Evolutionary conservation across 768 basidiomycete genomes (phyloP), one percentile per base, ranked within the genome.

Genomic region (Hygrophorus pudorinus): DNA sequence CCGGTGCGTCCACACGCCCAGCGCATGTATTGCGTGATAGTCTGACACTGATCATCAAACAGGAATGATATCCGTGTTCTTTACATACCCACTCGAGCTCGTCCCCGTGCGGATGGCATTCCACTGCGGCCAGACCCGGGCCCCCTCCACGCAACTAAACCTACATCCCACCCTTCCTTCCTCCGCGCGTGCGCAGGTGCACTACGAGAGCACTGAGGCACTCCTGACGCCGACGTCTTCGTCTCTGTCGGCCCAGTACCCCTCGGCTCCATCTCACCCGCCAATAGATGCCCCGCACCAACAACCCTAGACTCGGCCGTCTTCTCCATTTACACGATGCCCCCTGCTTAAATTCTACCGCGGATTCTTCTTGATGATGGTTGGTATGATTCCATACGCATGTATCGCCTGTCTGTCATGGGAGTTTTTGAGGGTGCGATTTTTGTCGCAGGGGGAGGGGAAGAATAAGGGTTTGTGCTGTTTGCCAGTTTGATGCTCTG

Each of bases 61-160:
- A 76, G 91, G 93, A 33, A 81, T 84, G 38, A 76, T 79, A 37
- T 90, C 91, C 17, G 89, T 96, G 16, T 74, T 85, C 45, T 78
- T 85, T 59, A 98, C 96, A 43, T 99, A 99, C 63, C 94, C 96
- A 2, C 71, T 99, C 46, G 94, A 99, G 53, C 70, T 99, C 16
- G 81, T 97, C 47, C 84, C 96, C 48, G 96, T 99, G 20, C 86
- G 94, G 44, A 79, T 99, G 74, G 96, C 94, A 0, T 94, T 84
- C n/a, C n/a, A n/a, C n/a, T n/a, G n/a, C n/a, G n/a, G n/a, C 58
- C 76, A 85, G 51, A 88, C 87, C 2, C 56, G 67, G 49, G 46
- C 57, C 10, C 47, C 57, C 18, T 48, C 55, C 46, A 55, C 4
- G 11, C 37, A 2, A 5, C 37, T n/a, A 54, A 31, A 48, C 46